A percentile compares a stretch with the other conserved stretches of the same genome.
These are phyloP conservation scores for Datisca glomerata DNA, from an alignment of 306 rosid genomes.

Conservation along the genomic window DNA sequence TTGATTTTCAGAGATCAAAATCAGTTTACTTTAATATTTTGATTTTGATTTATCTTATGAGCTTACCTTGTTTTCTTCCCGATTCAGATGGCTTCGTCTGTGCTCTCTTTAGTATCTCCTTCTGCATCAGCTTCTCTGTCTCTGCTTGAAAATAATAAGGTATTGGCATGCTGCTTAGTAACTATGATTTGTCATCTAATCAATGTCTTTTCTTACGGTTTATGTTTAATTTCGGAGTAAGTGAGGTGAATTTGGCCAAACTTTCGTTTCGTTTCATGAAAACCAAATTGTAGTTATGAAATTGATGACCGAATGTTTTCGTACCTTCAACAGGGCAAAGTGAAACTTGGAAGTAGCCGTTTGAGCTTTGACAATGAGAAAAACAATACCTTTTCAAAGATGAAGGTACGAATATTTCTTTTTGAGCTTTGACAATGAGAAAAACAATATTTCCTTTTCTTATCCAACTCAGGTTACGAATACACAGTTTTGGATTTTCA, in stretches of 20 bases:
- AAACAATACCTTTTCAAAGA: constrained; percentile 19
- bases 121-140: constrained; percentile 40
- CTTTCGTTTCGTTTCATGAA: not conserved
- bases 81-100: constrained; percentile 44
- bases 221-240: constrained; percentile 11
- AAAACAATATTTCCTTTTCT: too few relatives aligned
- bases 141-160: constrained; percentile 32
- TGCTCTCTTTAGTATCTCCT: constrained; percentile 40
- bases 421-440: too few relatives aligned
- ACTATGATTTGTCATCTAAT: not conserved
- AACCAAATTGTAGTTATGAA: not conserved
- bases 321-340: constrained; percentile 28
- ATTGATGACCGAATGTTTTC: constrained; percentile 1
- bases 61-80: not conserved
- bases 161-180: not conserved
- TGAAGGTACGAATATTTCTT: constrained; percentile 34
- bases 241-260: not conserved
- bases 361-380: constrained; percentile 33
- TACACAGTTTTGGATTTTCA: too few relatives aligned
- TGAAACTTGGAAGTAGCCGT: constrained; percentile 26
- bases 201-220: not conserved
- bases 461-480: too few relatives aligned
- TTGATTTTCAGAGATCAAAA: too few relatives aligned
- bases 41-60: too few relatives aligned
- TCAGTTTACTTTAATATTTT: too few relatives aligned